Evolutionary conservation across 2,329 filamentous ascomycete species (phyloP).

Genomic region (Ascochyta fabae): DNA sequence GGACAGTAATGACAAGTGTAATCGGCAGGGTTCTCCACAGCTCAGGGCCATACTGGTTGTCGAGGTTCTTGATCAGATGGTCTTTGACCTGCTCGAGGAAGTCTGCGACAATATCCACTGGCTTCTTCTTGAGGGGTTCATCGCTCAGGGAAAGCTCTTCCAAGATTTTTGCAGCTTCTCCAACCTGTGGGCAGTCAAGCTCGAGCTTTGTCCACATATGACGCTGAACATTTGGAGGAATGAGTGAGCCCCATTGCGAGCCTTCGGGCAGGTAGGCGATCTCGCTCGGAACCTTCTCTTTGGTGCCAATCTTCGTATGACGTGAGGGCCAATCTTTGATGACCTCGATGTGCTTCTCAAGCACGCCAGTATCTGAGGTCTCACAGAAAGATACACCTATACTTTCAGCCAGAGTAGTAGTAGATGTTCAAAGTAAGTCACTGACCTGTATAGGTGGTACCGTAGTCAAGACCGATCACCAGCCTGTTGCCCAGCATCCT

Average conservation of each 20-base stretch:
- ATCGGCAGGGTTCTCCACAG: constrained; percentile 29
- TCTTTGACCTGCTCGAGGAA: constrained; percentile 32
- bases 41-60: constrained; percentile 24
- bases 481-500: constrained; percentile 10
- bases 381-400: constrained; percentile 44
- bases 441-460: constrained; percentile 32
- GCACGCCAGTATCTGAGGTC: constrained; percentile 14
- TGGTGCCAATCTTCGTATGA: constrained; percentile 32
- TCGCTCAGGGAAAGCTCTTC: constrained; percentile 13
- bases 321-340: constrained; percentile 37
- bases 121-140: constrained; percentile 9
- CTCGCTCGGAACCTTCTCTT: constrained; percentile 39
- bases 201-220: constrained; percentile 45
- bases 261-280: constrained; percentile 24
- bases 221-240: constrained; percentile 26
- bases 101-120: constrained; percentile 40
- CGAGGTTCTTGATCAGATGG: constrained; percentile 31
- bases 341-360: constrained; percentile 26
- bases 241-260: constrained; percentile 25
- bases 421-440: neutral
- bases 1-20: constrained; percentile 32
- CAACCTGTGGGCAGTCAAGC: constrained; percentile 24
- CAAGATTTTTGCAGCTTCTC: constrained; percentile 26
- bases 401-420: neutral
- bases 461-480: constrained; percentile 28